Conservation (phyloP, 768 basidiomycete species). For the Butyriboletus loyo region DNA sequence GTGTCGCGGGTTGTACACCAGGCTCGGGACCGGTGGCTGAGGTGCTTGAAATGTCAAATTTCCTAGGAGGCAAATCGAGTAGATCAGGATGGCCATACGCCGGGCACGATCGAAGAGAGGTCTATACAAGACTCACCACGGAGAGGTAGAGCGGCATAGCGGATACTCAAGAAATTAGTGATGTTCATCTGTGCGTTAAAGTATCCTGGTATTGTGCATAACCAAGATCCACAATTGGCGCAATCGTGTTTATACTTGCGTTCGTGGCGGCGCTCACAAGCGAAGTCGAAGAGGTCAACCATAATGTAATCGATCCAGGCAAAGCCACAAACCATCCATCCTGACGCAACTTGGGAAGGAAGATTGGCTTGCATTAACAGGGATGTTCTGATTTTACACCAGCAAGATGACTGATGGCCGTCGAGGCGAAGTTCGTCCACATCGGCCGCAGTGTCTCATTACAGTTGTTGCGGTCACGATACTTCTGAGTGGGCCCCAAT, state of each 20-base stretch:
- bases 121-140: constrained; percentile 29
- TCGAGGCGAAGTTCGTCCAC: too few relatives aligned
- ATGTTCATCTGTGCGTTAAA: neutral
- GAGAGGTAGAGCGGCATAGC: constrained; percentile 36
- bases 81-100: neutral
- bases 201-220: constrained; percentile 7
- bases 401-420: too few relatives aligned
- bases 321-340: constrained; percentile 4
- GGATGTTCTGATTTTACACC: neutral
- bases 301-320: neutral
- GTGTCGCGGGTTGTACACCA: constrained; percentile 26
- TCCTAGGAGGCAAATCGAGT: constrained; percentile 2
- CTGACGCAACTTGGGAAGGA: neutral
- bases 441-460: too few relatives aligned
- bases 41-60: constrained; percentile 29
- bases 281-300: neutral
- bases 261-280: too few relatives aligned
- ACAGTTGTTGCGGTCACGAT: too few relatives aligned
- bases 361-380: too few relatives aligned
- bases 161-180: constrained; percentile 3
- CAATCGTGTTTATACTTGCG: too few relatives aligned
- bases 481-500: too few relatives aligned
- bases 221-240: constrained; percentile 1
- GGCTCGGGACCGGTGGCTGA: constrained; percentile 16
- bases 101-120: neutral